These are phyloP conservation scores for Lagenaria siceraria DNA, from an alignment of 306 rosid species.

Conservation along the genomic window DNA sequence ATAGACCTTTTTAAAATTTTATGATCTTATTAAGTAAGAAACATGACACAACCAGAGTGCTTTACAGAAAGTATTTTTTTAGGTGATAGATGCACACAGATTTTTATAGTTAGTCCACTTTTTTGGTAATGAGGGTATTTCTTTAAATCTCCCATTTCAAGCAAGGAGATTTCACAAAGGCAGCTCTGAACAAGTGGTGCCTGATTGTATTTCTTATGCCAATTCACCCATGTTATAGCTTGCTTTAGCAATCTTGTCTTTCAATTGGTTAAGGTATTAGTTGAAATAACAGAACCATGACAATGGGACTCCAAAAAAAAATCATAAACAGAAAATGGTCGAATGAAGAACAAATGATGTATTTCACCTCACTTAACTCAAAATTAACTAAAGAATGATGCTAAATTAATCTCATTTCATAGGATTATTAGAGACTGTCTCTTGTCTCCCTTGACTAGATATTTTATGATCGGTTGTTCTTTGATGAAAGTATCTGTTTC, in stretches of 20 bases:
- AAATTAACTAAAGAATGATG: neutral
- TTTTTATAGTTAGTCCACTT: neutral
- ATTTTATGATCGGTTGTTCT: neutral
- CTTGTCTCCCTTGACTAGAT: neutral
- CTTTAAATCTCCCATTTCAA: neutral
- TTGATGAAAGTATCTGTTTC: neutral
- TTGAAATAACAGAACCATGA: neutral
- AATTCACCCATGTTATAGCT: neutral
- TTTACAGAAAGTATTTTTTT: neutral
- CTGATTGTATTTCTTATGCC: neutral
- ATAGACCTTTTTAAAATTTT: neutral
- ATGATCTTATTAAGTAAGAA: neutral
- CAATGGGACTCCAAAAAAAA: neutral
- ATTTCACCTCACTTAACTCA: neutral
- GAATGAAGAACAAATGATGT: neutral
- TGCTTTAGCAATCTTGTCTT: neutral
- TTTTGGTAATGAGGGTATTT: neutral
- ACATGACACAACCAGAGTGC: neutral
- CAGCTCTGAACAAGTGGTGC: neutral
- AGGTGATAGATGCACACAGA: neutral
- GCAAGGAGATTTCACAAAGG: neutral
- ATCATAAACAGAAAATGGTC: neutral
- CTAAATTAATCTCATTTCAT: neutral
- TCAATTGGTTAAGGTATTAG: neutral
- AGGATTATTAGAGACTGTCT: neutral